Base-by-base conservation (phyloP, 306 rosid species). In the Malus sieversii region DNA sequence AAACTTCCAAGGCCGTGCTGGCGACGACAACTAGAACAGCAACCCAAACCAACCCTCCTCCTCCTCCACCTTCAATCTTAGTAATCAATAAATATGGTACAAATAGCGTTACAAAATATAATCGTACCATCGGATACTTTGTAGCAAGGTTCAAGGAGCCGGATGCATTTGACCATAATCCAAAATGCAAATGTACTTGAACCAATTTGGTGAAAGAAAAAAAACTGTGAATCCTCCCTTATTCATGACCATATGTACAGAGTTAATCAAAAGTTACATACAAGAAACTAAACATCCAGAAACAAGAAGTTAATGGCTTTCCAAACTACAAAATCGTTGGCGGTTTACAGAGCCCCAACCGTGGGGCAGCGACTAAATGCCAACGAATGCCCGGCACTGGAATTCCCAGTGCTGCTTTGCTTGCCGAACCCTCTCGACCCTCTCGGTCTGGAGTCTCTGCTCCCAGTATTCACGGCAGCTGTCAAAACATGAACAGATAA, bases 381-480 rank as follows among this genome's bases (percentile, higher is more conserved):
- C 98, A 84, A 87, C 55, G 78, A 89, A 80, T 4, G 80, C 83
- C 64, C 88, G 83, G 58, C 93, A 90, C 38, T 85, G 90, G 15
- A 70, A 71, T 74, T 90, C 95, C 98, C 98, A 95, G 52, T 95
- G 89, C 77, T 90, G 88, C 86, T 95, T 95, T 27, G 77, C 85
- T 81, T 89, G 96, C 70, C 77, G 89, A n/a, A 95, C 72, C 82
- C 98, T 89, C 79, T 90, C 97, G 0, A 42, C 82, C 82, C 93
- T 88, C 22, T 95, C 98, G 30, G 79, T 77, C 66, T 66, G 84
- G 69, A 85, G 90, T 78, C 97, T 82, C 78, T 82, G 71, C 75
- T 81, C 90, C 98, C 98, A 92, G 83, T 95, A 92, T 11, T 83
- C 86, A 16, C 10, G 75, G 85, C 93, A 92, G 66, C 98, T 95